Percentiles rank a stretch among this genome's conserved stretches.
phyloP scores from a whole-genome alignment of 1,284 basidiomycete genomes.

The Heterobasidion annosum region DNA sequence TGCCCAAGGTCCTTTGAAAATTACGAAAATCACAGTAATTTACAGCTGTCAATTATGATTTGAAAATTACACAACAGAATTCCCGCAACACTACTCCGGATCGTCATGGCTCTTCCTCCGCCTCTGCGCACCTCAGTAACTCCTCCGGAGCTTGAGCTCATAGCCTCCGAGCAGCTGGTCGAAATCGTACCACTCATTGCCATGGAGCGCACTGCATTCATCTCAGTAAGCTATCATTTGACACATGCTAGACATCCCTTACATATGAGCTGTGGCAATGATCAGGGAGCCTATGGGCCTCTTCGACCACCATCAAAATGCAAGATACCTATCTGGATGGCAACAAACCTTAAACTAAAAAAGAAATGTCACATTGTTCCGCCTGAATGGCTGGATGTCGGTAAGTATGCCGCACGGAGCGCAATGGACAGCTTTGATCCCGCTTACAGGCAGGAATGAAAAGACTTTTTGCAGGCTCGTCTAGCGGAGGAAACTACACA shows the following conservation, averaged over 20 bases:
- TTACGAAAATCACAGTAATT: too few species aligned
- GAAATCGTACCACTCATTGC: conserved; percentile 80
- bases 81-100: too few species aligned
- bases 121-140: conserved; percentile 55
- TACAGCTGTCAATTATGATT: too few species aligned
- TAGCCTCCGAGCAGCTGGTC: conserved; percentile 75
- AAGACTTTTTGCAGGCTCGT: conserved; percentile 73
- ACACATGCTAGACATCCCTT: not conserved
- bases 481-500: conserved; percentile 65
- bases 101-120: conserved; percentile 46
- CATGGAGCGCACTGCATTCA: conserved; percentile 84
- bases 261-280: not conserved
- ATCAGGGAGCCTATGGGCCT: conserved; percentile 88
- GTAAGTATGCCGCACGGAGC: conserved; percentile 33
- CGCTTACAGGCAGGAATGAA: not conserved
- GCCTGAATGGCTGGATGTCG: conserved; percentile 83
- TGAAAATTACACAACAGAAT: too few species aligned
- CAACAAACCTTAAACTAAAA: conserved; percentile 86
- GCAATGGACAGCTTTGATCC: not conserved
- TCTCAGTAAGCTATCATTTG: conserved; percentile 48
- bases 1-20: too few species aligned
- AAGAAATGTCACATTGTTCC: conserved; percentile 89
- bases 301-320: conserved; percentile 81
- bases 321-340: conserved; percentile 91
- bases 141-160: conserved; percentile 78